Base-by-base conservation (phyloP, 2,329 filamentous ascomycete genomes). In the Lasiodiplodia hormozganensis region DNA sequence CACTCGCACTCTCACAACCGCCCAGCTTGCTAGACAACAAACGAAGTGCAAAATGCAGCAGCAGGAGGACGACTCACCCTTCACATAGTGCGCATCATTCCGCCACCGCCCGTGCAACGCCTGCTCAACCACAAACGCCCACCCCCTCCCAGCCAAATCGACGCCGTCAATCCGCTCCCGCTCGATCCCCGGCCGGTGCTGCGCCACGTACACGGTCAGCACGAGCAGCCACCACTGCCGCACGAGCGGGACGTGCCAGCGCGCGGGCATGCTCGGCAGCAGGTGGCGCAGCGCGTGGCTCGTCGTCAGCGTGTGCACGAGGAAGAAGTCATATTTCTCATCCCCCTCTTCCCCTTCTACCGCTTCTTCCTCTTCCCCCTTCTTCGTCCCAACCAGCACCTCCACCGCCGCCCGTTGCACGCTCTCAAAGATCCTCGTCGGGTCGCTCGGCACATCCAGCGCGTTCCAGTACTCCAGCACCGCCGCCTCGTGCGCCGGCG, bases 401-500 rank as follows among this genome's bases (percentile, higher is more conserved):
- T 86, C 86, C 0, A 84, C 82, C 2, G 87, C 87, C 2, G 86
- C 79, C 68, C 84, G 81, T 71, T 90, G 88, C 0, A 90, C 92
- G 68, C 91, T 86, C 69, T 88, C 86, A 76, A 98, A 96, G 74
- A 93, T 90, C 69, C 94, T 85, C 5, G 68, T 66, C 49, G 49
- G 47, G 21, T 85, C 83, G 25, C 71, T 68, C 11, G 96, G 84
- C 8, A 78, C 74, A 4, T n/a, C 43, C 94, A 94, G 97, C 2
- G 91, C 90, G 72, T 96, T 96, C 93, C 94, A 98, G 82, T 97
- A 93, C 73, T 96, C 91, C 53, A 97, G 80, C 16, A 97, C 83
- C 0, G 89, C 85, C 16, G 86, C 84, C 74, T 95, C 91, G 65
- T 91, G 87, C 70, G 91, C 82, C 47, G 43, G 12, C 7, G 43